Evolutionary conservation across 805 yeast genomes (phyloP), one percentile per base, ranked within the genome.

Genomic region (Lipomyces mesembrius): DNA sequence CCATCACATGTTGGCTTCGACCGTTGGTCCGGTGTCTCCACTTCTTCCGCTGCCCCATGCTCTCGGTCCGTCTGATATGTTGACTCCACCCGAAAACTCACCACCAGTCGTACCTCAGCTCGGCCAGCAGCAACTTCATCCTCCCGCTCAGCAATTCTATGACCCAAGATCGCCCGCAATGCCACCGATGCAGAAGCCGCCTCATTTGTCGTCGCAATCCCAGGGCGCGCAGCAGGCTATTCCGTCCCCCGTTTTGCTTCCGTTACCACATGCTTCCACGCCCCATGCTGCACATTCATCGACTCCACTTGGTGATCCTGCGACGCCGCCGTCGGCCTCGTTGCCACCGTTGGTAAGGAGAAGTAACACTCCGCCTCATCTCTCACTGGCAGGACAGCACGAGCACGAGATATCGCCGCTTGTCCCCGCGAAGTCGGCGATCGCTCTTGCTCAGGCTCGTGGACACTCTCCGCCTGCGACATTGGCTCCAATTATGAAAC

Each of bases 31-130:
- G 17, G 59, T 55, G 9, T 61, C 68, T 7, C 70, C 70, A 2
- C 59, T 61, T 49, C 70, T 67, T 43, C 65, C 68, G 17, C 57
- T 65, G 35, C 71, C 71, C 22, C 66, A 61, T 37, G 62, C 71
- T 9, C 66, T 67, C 54, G 65, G 66, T 34, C 65, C 70, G 32
- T 22, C 68, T 7, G 70, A 67, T 60, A 61, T 66, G 64, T 67
- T 67, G 65, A 67, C 70, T 8, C 70, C 70, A 55, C 69, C 70
- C 34, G 64, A 63, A 12, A 63, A 61, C 70, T 61, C 64, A 14
- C 64, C 68, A 17, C 70, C 65, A 1, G 43, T 55, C 9, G 34
- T 25, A 2, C 51, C 51, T 25, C 59, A 54, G 37, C 11, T 37
- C 14, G 37, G 39, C 12, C 55, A 59, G 39, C 55, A 39, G 22